Evolutionary conservation across 805 yeast genomes (phyloP).

Genomic region (Sugiyamaella smithiae): DNA sequence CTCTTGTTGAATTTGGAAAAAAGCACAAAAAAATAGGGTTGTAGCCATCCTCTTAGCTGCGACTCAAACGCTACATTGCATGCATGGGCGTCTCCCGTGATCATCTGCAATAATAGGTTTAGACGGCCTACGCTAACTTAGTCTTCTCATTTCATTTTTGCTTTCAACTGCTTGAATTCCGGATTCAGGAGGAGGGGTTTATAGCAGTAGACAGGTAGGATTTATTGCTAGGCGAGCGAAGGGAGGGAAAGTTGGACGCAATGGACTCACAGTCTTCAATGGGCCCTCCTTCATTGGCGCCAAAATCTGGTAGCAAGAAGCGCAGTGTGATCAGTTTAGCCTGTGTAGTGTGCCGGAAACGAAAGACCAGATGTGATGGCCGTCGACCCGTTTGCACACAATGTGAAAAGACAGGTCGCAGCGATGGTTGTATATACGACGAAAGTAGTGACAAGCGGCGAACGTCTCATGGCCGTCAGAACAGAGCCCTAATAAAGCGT

Average conservation of each 20-base stretch:
- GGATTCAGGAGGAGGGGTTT: too few species aligned
- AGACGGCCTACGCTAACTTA: too few species aligned
- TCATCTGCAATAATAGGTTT: background rate
- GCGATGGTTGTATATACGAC: slow-evolving; percentile 17
- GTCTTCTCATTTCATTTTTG: too few species aligned
- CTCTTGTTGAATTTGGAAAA: background rate
- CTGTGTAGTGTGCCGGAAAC: slow-evolving; percentile 17
- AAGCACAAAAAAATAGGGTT: background rate
- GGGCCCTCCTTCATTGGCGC: background rate
- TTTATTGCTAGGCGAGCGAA: too few species aligned
- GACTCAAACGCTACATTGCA: too few species aligned
- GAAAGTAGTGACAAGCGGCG: slow-evolving; percentile 18
- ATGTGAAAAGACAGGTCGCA: slow-evolving; percentile 13
- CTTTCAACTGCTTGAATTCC: too few species aligned
- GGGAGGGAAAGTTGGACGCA: background rate
- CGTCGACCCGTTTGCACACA: slow-evolving; percentile 16
- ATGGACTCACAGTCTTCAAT: slow-evolving; percentile 1
- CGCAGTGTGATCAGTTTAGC: slow-evolving; percentile 13
- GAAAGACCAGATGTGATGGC: slow-evolving; percentile 22
- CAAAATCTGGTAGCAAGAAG: slow-evolving; percentile 4
- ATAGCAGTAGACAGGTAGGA: too few species aligned
- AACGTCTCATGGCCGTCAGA: slow-evolving; percentile 16
- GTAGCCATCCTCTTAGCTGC: background rate
- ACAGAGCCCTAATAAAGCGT: slow-evolving; percentile 11
- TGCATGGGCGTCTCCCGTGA: slow-evolving; percentile 5